Evolutionary conservation across 2,329 filamentous ascomycete species (phyloP).

Genomic region (Emmonsia crescens): DNA sequence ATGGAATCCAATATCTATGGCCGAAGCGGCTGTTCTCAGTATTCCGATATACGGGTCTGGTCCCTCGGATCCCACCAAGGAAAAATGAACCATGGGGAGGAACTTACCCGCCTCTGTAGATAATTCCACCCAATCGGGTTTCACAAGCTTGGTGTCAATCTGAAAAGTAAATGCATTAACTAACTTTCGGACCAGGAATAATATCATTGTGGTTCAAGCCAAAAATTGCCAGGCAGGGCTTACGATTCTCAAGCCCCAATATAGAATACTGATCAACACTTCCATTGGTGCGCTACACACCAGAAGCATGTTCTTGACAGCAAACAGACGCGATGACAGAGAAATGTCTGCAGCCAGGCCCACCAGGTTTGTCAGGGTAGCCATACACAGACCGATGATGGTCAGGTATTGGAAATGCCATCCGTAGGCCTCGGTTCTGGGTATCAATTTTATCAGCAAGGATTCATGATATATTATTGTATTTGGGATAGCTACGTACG

Average conservation of each 20-base stretch:
- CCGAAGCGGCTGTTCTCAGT: not conserved
- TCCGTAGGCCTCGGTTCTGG: conserved; percentile 43
- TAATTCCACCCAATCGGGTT: conserved; percentile 35
- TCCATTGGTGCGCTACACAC: conserved; percentile 50
- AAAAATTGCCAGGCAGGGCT: conserved; percentile 13
- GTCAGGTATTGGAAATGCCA: conserved; percentile 58
- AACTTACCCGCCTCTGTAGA: conserved; percentile 28
- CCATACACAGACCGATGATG: conserved; percentile 48
- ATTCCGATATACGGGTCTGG: not conserved
- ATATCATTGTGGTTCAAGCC: not conserved
- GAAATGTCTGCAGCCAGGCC: conserved; percentile 48
- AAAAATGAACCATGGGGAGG: not conserved
- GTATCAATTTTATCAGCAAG: not conserved
- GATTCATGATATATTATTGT: not conserved
- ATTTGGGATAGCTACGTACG: conserved; percentile 21
- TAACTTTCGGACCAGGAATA: not conserved
- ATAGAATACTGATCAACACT: conserved; percentile 49
- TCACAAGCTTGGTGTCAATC: conserved; percentile 39
- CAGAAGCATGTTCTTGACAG: conserved; percentile 47
- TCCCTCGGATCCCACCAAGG: not conserved
- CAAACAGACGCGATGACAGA: conserved; percentile 42
- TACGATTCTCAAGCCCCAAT: conserved; percentile 48
- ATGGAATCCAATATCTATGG: conserved; percentile 38
- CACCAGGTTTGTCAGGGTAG: conserved; percentile 44
- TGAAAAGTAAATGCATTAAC: conserved; percentile 11